Percentiles rank a stretch among this genome's conserved stretches.
phyloP scores from a whole-genome alignment of 2,329 filamentous ascomycete species.

The Aspergillus luchuensis region DNA sequence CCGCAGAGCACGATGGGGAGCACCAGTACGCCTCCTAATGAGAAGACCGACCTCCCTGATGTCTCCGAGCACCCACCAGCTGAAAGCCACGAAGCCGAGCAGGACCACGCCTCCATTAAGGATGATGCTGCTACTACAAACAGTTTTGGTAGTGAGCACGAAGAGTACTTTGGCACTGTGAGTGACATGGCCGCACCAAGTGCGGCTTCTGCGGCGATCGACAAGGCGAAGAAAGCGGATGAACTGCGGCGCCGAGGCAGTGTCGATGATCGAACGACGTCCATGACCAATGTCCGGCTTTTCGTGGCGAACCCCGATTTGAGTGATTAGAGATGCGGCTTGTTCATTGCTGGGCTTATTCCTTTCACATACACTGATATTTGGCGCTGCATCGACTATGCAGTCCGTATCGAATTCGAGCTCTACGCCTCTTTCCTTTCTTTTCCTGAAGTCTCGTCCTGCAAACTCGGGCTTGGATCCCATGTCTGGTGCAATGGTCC shows the following conservation, averaged over 20 bases:
- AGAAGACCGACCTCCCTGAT: slow-evolving; percentile 45
- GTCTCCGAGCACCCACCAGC: slow-evolving; percentile 43
- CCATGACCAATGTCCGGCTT: slow-evolving; percentile 49
- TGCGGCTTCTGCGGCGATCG: slow-evolving; percentile 40
- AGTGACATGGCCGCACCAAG: slow-evolving; percentile 53
- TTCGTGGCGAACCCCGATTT: slow-evolving; percentile 53
- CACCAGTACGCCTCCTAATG: slow-evolving; percentile 56
- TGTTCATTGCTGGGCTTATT: background rate
- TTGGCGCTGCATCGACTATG: background rate
- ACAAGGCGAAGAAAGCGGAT: slow-evolving; percentile 46
- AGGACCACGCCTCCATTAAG: slow-evolving; percentile 28
- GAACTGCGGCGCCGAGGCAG: slow-evolving; percentile 51
- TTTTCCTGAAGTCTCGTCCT: background rate
- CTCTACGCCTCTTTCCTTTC: background rate
- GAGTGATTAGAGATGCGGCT: slow-evolving; percentile 35
- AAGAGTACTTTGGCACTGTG: slow-evolving; percentile 58
- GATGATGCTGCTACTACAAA: slow-evolving; percentile 35
- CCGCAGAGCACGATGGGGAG: slow-evolving; percentile 50
- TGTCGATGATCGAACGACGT: slow-evolving; percentile 52
- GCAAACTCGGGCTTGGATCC: background rate
- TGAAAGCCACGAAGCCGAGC: slow-evolving; percentile 31
- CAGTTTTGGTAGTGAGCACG: slow-evolving; percentile 43
- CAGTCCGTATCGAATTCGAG: background rate
- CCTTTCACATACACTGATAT: background rate
- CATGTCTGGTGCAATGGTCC: background rate